A percentile compares a stretch with the other conserved stretches of the same genome.
phyloP scores from a whole-genome alignment of 805 yeast genomes.

The Pichia kluyveri region DNA sequence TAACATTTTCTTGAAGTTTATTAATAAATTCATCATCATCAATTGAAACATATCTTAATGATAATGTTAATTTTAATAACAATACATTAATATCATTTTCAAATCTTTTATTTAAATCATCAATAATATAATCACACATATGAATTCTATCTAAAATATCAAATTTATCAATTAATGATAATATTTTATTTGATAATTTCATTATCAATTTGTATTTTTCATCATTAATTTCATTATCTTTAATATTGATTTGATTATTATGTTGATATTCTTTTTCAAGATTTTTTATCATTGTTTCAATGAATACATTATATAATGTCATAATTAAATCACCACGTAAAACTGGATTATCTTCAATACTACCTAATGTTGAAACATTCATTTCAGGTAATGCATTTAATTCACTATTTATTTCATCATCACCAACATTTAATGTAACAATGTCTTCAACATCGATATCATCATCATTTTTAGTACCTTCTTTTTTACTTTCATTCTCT shows the following conservation, averaged over 20 bases:
- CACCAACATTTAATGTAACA: constrained; percentile 12
- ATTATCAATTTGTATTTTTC: background rate
- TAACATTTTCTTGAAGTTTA: constrained; percentile 58
- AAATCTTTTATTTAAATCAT: constrained; percentile 37
- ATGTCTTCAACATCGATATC: constrained; percentile 14
- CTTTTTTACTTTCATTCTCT: constrained; percentile 26
- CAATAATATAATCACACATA: constrained; percentile 55
- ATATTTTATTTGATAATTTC: constrained; percentile 30
- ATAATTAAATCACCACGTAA: constrained; percentile 64
- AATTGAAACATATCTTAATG: constrained; percentile 45
- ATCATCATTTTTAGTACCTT: constrained; percentile 14
- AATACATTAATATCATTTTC: constrained; percentile 32
- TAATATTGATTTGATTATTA: no score
- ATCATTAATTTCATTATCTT: no score
- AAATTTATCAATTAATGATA: constrained; percentile 60
- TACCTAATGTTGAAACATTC: constrained; percentile 76
- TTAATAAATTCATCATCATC: constrained; percentile 41
- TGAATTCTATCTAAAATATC: constrained; percentile 59
- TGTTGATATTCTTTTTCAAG: constrained; percentile 13
- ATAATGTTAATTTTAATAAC: constrained; percentile 50
- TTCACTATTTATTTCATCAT: constrained; percentile 47
- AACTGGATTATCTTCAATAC: constrained; percentile 77
- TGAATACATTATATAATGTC: constrained; percentile 60
- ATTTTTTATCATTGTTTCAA: constrained; percentile 35
- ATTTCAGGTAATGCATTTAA: constrained; percentile 73